Evolutionary conservation across 768 basidiomycete species (phyloP).

Genomic region (Calocybe gangraenosa): DNA sequence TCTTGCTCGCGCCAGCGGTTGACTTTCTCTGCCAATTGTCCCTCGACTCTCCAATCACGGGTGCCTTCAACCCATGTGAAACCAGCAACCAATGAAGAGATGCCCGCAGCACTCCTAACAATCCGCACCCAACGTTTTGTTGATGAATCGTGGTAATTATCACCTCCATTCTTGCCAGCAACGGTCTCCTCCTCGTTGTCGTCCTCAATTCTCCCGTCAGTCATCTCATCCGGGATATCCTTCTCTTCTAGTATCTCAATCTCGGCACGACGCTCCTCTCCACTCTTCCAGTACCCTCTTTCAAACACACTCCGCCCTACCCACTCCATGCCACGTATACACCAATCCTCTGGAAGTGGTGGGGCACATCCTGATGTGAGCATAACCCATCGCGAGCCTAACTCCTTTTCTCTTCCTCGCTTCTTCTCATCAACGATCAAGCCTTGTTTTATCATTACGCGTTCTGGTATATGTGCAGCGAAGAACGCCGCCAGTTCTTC

Average conservation of each 20-base stretch:
- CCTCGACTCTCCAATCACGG: constrained; percentile 60
- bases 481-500: constrained; percentile 63
- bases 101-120: constrained; percentile 60
- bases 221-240: constrained; percentile 46
- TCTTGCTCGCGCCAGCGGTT: constrained; percentile 69
- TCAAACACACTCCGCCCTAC: constrained; percentile 86
- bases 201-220: constrained; percentile 82
- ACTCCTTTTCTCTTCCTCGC: constrained; percentile 23
- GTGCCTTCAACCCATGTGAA: constrained; percentile 62
- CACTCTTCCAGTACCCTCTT: constrained; percentile 90
- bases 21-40: constrained; percentile 64
- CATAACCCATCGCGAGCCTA: constrained; percentile 51
- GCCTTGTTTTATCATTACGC: constrained; percentile 11
- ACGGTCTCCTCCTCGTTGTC: constrained; percentile 42
- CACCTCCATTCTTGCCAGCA: constrained; percentile 10
- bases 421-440: constrained; percentile 9
- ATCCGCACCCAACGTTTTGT: constrained; percentile 71
- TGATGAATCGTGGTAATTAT: constrained; percentile 33
- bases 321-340: constrained; percentile 95
- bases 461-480: too few relatives aligned
- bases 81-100: constrained; percentile 72
- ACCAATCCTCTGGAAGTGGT: constrained; percentile 92
- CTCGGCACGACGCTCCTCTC: constrained; percentile 63
- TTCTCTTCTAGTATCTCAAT: constrained; percentile 71
- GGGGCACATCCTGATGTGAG: constrained; percentile 65